Conservation (phyloP, 345 rosid genomes). For the Salix viminalis region DNA sequence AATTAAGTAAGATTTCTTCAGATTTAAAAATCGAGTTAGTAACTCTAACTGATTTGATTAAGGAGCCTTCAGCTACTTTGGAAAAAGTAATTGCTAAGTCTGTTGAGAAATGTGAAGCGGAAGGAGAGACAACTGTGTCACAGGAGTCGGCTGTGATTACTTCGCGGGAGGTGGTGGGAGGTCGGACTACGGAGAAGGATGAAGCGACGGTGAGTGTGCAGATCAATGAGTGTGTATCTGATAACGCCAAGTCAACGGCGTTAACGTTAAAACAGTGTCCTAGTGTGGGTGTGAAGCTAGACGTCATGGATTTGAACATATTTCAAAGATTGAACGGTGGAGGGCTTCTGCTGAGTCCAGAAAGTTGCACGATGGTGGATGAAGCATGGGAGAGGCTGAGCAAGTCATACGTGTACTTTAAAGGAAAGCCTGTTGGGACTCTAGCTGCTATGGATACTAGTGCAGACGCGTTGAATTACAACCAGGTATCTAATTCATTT, state of each 20-base stretch:
- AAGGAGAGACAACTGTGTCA: not conserved
- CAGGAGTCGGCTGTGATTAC: not conserved
- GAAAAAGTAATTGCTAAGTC: conserved; percentile 3
- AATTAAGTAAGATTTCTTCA: not conserved
- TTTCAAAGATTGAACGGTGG: conserved; percentile 13
- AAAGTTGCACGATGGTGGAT: conserved; percentile 35
- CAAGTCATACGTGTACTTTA: conserved; percentile 36
- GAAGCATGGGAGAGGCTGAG: conserved; percentile 49
- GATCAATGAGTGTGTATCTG: conserved; percentile 2
- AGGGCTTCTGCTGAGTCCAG: conserved; percentile 15
- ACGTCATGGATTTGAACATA: conserved; percentile 13
- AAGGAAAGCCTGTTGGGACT: conserved; percentile 47
- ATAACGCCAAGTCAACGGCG: conserved; percentile 1
- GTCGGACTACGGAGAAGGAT: not conserved
- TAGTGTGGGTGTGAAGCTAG: conserved; percentile 33
- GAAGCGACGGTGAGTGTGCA: conserved; percentile 16
- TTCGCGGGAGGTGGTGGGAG: not conserved
- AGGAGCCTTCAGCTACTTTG: not conserved
- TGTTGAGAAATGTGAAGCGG: not conserved
- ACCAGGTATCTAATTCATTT: conserved; percentile 30
- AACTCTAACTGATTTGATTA: not conserved
- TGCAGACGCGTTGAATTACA: conserved; percentile 44
- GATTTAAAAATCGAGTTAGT: not conserved
- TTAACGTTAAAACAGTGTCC: conserved; percentile 34
- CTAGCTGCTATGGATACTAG: conserved; percentile 47